Evolutionary conservation across 2,329 filamentous ascomycete species (phyloP), one percentile per base, ranked within the genome.

Genomic region (Talaromyces sp.): DNA sequence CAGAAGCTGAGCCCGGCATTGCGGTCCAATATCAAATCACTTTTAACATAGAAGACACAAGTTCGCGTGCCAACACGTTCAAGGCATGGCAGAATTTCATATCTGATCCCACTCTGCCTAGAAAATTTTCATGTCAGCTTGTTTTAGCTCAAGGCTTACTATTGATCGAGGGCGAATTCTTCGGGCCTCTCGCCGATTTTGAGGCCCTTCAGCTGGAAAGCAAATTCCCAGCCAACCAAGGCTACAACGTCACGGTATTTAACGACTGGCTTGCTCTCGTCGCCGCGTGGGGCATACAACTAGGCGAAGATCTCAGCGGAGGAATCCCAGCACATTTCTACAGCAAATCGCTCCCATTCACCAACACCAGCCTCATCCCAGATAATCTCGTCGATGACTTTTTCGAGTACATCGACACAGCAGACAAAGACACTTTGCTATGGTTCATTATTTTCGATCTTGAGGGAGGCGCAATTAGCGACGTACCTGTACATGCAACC

Each of bases 401-500:
- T 3, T 86, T 89, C 71, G 65, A 78, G 2, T 88, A 85, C 71
- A 74, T 88, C 47, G 82, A 85, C 64, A 69, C 70, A 0, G 72
- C 79, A 0, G 72, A 82, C 60, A 82, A 82, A 65, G 85, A 82
- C 2, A 86, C 84, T 0, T 72, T 83, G 1, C 67, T 86, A 2
- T 88, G 87, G 85, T 84, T 85, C 70, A 76, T 88, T 64, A 87
- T 88, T 50, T 89, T 88, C 70, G 85, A 89, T 71, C 81, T 85
- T 1, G 80, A 82, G 16, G 87, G 86, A 50, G 88, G 88, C 10
- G 86, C 86, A 13, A 81, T 86, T 60, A 82, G 81, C 68, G 86
- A 89, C 65, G 76, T 84, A 1, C 75, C 86, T 0, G 72, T 74
- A 66, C 79, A 87, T 68, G 83, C 82, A 10, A 88, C 87, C 0